Conservation (phyloP, 164 flowering plant genomes). For the Stephania japonica region DNA sequence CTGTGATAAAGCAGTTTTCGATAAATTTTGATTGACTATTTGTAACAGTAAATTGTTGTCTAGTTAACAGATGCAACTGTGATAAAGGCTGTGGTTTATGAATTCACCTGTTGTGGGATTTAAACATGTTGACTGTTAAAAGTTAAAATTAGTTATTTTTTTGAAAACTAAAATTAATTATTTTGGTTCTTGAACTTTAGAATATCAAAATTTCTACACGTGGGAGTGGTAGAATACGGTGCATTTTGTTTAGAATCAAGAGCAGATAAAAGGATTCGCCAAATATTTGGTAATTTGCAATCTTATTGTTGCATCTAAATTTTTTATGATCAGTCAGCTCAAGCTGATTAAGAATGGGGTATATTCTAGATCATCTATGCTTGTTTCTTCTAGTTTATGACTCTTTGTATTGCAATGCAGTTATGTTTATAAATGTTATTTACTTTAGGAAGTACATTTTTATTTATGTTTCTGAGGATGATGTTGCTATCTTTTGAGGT, state of each 20-base stretch:
- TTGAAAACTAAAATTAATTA: too few species aligned
- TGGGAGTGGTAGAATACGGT: background rate
- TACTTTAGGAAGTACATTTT: background rate
- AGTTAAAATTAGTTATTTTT: too few species aligned
- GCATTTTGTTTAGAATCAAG: background rate
- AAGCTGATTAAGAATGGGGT: background rate
- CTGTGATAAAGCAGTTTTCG: too few species aligned
- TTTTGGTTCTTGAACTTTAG: background rate
- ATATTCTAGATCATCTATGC: background rate
- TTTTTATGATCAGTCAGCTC: background rate
- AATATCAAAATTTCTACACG: background rate
- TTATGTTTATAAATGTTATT: background rate
- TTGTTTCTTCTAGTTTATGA: background rate
- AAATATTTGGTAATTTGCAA: background rate
- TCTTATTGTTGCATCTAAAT: background rate
- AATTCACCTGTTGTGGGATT: too few species aligned
- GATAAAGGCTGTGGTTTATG: background rate
- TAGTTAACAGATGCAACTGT: background rate
- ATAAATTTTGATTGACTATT: background rate
- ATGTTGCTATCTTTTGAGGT: constrained; percentile 8
- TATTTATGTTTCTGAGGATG: background rate
- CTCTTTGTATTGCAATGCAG: background rate
- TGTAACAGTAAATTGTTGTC: background rate
- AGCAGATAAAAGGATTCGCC: background rate
- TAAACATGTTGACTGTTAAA: too few species aligned